Conservation (phyloP, 2,329 filamentous ascomycete genomes). For the Penicillium carneum region DNA sequence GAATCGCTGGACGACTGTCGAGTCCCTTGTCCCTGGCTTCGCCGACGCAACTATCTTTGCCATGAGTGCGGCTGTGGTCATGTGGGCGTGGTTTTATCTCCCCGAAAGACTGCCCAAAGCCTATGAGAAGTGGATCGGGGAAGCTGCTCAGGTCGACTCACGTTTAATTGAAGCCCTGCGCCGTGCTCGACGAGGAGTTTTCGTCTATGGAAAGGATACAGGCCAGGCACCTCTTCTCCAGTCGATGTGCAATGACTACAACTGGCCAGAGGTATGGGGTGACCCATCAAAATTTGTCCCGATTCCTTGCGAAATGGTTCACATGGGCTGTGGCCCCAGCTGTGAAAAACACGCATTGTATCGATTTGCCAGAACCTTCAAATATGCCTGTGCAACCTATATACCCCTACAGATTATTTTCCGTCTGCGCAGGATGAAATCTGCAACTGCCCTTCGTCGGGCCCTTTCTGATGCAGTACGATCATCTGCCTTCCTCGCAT, state of each 20-base stretch:
- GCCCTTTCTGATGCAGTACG: slow-evolving; percentile 68
- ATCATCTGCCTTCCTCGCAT: slow-evolving; percentile 78
- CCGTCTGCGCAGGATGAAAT: slow-evolving; percentile 60
- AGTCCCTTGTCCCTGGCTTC: slow-evolving; percentile 53
- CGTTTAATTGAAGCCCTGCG: slow-evolving; percentile 78
- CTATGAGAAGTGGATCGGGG: slow-evolving; percentile 83
- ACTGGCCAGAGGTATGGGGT: slow-evolving; percentile 73
- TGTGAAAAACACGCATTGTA: slow-evolving; percentile 75
- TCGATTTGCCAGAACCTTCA: slow-evolving; percentile 73
- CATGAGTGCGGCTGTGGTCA: slow-evolving; percentile 74
- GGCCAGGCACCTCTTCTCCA: slow-evolving; percentile 72
- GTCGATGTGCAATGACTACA: slow-evolving; percentile 75
- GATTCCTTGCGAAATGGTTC: slow-evolving; percentile 82
- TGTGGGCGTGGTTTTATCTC: slow-evolving; percentile 88
- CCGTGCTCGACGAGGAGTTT: slow-evolving; percentile 66
- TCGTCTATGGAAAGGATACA: slow-evolving; percentile 76
- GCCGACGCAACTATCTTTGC: slow-evolving; percentile 77
- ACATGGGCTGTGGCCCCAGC: slow-evolving; percentile 76
- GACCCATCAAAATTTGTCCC: slow-evolving; percentile 73
- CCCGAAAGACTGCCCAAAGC: slow-evolving; percentile 73
- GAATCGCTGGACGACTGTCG: slow-evolving; percentile 46
- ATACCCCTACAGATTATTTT: slow-evolving; percentile 75
- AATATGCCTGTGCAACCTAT: slow-evolving; percentile 78
- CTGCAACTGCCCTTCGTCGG: slow-evolving; percentile 53
- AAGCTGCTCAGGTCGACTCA: slow-evolving; percentile 75